Conservation (phyloP, 2,329 filamentous ascomycete genomes). For the Pseudocercospora vitis region DNA sequence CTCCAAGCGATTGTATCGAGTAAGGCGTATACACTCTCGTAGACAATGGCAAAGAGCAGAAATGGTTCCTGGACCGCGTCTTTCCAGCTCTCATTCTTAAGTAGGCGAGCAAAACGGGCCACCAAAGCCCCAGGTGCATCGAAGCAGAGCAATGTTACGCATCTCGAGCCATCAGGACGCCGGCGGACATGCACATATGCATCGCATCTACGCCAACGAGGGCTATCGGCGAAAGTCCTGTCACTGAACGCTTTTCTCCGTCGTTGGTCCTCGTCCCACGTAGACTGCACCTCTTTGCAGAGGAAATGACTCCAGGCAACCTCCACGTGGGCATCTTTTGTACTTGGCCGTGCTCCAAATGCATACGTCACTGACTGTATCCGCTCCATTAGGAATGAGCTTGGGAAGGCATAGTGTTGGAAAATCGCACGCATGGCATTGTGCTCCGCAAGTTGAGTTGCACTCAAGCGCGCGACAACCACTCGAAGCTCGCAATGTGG, state of each 20-base stretch:
- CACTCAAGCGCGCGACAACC: neutral
- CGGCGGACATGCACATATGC: constrained; percentile 14
- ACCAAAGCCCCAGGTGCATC: neutral
- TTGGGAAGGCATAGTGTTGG: constrained; percentile 5
- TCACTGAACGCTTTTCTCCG: neutral
- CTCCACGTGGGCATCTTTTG: neutral
- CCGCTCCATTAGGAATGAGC: constrained; percentile 5
- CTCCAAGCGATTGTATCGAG: constrained; percentile 37
- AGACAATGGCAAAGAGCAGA: constrained; percentile 35
- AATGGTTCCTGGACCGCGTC: constrained; percentile 37
- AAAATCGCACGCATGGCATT: constrained; percentile 10
- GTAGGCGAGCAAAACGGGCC: constrained; percentile 3
- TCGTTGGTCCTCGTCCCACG: neutral
- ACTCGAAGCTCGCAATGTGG: constrained; percentile 6
- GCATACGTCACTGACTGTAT: constrained; percentile 5
- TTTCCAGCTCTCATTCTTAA: constrained; percentile 3
- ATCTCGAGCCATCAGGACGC: constrained; percentile 7
- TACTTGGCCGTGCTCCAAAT: constrained; percentile 4
- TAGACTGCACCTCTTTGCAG: constrained; percentile 7
- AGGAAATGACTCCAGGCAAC: constrained; percentile 13
- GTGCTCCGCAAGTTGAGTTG: constrained; percentile 1
- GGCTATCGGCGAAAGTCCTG: neutral
- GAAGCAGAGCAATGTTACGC: constrained; percentile 16
- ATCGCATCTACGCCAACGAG: constrained; percentile 10
- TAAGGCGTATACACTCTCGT: constrained; percentile 37